Base-by-base conservation (phyloP, 2,329 filamentous ascomycete genomes). In the Aureobasidium lini region DNA sequence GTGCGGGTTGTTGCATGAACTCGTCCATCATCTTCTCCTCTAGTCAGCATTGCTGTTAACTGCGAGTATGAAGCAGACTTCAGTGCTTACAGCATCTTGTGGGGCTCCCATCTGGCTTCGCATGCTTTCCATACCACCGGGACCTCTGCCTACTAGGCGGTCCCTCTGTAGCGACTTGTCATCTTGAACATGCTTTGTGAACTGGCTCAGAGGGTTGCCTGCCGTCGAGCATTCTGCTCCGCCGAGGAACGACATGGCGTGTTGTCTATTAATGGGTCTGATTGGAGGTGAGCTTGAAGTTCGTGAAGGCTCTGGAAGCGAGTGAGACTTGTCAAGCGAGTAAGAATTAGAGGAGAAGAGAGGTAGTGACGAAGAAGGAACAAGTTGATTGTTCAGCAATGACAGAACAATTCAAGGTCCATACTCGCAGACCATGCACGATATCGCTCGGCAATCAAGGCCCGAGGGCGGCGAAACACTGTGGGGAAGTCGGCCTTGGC, bases 211-310 rank as follows among this genome's bases (percentile, higher is more conserved):
- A 60, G 95, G 94, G 75, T 99, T 99, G 70, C 88, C 90, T 65
- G 89, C 91, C 63, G 94, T 95, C 60, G 93, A 97, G 81, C 94
- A 99, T 78, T 97, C 94, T 67, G 93, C 89, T 67, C 93, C 92
- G 76, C 90, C 90, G 69, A 97, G 83, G 75, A 99, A 97, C 59
- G 93, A 96, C 93, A 99, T 97, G 54, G 23, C 43, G 39, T 42
- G 50, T 23, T 54, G 50, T 7, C 5, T 18, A 11, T 32, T 5
- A 10, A 34, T 34, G 34, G 32, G 28, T 32, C 9, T 40, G 36
- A n/a, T 11, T 8, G 36, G 23, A 32, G n/a, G 48, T 13, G 15
- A 13, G 43, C 18, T 13, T 46, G 13, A 8, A 7, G 29, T 3
- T 6, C 16, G 29, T 32, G 39, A 4, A 18, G 10, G 16, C 9